phyloP scores from a whole-genome alignment of 129 eudicot genomes.

The Apium graveolens region DNA sequence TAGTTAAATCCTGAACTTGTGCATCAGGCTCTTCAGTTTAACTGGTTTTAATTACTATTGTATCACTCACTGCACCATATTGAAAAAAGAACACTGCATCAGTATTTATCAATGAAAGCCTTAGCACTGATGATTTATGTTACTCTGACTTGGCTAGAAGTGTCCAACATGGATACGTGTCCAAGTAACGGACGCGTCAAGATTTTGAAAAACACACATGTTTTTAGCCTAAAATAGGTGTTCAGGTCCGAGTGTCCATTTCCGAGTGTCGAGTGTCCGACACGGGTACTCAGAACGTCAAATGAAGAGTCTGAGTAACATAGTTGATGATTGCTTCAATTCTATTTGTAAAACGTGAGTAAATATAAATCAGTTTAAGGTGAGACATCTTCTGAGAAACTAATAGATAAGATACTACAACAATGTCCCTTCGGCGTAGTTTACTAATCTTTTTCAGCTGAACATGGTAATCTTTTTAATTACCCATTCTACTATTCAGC shows the following conservation, averaged over 20 bases:
- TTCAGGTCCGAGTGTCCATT: too few species aligned
- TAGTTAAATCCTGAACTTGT: constrained; percentile 19
- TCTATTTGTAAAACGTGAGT: neutral
- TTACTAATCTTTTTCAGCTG: neutral
- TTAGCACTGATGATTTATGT: neutral
- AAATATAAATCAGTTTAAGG: neutral
- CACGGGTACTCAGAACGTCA: too few species aligned
- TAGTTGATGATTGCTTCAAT: neutral
- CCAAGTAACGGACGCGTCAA: too few species aligned
- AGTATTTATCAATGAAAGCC: neutral
- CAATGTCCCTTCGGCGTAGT: neutral
- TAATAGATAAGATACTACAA: neutral
- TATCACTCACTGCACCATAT: constrained; percentile 31
- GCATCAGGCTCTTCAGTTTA: constrained; percentile 20
- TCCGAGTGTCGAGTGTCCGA: too few species aligned
- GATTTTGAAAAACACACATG: too few species aligned
- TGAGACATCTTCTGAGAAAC: neutral
- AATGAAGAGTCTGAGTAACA: too few species aligned
- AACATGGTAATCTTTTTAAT: neutral
- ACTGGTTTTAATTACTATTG: constrained; percentile 25
- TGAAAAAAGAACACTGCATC: neutral
- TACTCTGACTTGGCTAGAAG: too few species aligned
- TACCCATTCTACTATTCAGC: neutral
- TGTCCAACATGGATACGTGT: too few species aligned
- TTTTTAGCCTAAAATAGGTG: too few species aligned